These are phyloP conservation scores for Musa acuminata DNA, from an alignment of 176 grass and related monocot species.

Conservation along the genomic window DNA sequence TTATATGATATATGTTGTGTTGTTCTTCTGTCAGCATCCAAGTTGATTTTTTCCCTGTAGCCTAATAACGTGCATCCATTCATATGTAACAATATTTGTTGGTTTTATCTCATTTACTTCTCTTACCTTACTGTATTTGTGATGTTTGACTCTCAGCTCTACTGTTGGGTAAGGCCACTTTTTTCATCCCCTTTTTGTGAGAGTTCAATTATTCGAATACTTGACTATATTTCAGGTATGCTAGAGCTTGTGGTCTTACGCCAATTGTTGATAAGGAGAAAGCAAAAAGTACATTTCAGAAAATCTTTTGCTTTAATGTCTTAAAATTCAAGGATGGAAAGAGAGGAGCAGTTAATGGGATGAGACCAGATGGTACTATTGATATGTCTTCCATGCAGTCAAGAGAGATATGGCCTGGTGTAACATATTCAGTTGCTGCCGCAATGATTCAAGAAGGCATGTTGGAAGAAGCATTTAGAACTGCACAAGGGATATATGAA, in stretches of 20 bases:
- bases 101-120: not conserved
- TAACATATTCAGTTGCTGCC: constrained; percentile 82
- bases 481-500: constrained; percentile 80
- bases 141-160: not conserved
- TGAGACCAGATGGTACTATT: constrained; percentile 76
- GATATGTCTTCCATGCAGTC: constrained; percentile 92
- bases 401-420: constrained; percentile 93
- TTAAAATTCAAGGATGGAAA: constrained; percentile 74
- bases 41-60: not conserved
- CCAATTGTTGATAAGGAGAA: constrained; percentile 81
- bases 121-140: not conserved
- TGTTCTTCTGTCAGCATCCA: not conserved
- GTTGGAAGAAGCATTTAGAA: constrained; percentile 70
- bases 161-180: too few species aligned
- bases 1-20: not conserved
- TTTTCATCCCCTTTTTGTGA: not conserved
- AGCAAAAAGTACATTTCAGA: constrained; percentile 59
- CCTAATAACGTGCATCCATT: too few species aligned
- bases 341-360: constrained; percentile 87
- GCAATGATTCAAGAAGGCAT: constrained; percentile 96
- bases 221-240: constrained; percentile 48
- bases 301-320: constrained; percentile 71
- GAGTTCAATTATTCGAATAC: not conserved
- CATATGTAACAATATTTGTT: too few species aligned
- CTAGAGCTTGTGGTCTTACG: constrained; percentile 54